These are phyloP conservation scores for Fusarium sp. DNA, from an alignment of 2,329 filamentous ascomycete species.

Conservation along the genomic window DNA sequence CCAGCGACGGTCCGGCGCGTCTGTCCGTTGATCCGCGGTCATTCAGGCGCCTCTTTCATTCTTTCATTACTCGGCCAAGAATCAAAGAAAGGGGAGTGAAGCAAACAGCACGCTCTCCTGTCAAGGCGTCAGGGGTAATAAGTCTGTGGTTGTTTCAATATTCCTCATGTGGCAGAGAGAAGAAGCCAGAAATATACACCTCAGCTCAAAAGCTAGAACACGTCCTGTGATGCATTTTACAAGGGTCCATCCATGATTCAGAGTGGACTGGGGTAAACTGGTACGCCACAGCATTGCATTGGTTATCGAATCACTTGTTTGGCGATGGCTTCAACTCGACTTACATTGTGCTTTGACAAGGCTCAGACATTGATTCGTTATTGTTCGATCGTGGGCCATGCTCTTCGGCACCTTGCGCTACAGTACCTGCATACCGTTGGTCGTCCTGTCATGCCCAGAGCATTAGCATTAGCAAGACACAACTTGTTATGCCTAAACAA, in stretches of 20 bases:
- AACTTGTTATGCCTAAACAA: not conserved
- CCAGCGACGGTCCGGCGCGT: conserved; percentile 37
- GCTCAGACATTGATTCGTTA: not conserved
- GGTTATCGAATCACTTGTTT: conserved; percentile 21
- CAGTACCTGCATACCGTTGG: conserved; percentile 32
- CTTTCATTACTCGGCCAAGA: not conserved
- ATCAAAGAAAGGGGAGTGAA: not conserved
- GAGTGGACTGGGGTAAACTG: conserved; percentile 32
- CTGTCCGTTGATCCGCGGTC: conserved; percentile 22
- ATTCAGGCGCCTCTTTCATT: conserved; percentile 14
- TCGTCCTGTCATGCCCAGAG: not conserved
- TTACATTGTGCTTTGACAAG: not conserved
- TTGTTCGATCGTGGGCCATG: not conserved
- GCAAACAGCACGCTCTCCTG: not conserved
- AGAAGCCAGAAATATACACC: conserved; percentile 18
- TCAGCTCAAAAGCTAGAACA: conserved; percentile 16
- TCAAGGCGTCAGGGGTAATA: conserved; percentile 8
- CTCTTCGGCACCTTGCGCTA: not conserved
- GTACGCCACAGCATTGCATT: conserved; percentile 35
- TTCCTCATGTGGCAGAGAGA: conserved; percentile 19
- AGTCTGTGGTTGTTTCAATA: not conserved
- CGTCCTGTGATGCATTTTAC: conserved; percentile 32
- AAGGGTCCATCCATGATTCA: conserved; percentile 12
- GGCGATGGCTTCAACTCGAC: conserved; percentile 24
- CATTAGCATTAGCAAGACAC: not conserved